Base-by-base conservation (phyloP, 192 early-diverging fungal genomes). In the Linnemannia schmuckeri region DNA sequence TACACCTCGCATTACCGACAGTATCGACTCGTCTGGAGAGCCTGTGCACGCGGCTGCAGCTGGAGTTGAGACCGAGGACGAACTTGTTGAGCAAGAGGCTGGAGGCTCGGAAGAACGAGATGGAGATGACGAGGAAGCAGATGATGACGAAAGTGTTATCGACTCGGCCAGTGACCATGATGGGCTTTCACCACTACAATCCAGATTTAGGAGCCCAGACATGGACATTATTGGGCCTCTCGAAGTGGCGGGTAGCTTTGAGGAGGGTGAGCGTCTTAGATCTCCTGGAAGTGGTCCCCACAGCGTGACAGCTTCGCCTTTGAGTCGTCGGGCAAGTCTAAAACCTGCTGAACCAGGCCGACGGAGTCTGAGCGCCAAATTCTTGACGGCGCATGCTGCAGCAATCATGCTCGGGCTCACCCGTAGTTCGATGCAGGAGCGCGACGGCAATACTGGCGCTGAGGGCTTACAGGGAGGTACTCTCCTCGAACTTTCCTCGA, bases 101-200 rank as follows among this genome's bases (percentile, higher is more conserved):
- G 72, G 27, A 7, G 77, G 35, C 17, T 73, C 63, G 4, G 82
- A 76, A 1, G 63, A n/a, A 6, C 20, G 70, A 3, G 74, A 79
- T 37, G 73, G 44, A 3, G 82, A 79, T n/a, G 72, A 79, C 17
- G 72, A 78, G 38, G 76, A 84, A 6, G 82, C 44, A 15, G 77
- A 77, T 40, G 79, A 61, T 24, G 79, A 87, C 4, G 85, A 87
- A 9, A 87, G 85, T 63, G 27, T 75, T 40, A 87, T 76, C 30
- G 85, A 87, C 20, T 70, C 85, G 8, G 85, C 79, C 0, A 87
- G 85, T n/a, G 85, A 87, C 44, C 54, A 66, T 30, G 79, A 78
- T 3, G 42, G 10, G 12, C 15, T 72, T n/a, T 77, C 84, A 7
- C 83, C 83, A 0, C n/a, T 75, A 17, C 68, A 27, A 24, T 52